A percentile compares a stretch with the other conserved stretches of the same genome.
Conservation (phyloP, 179 eudicot species). For the Corrigiola litoralis region DNA sequence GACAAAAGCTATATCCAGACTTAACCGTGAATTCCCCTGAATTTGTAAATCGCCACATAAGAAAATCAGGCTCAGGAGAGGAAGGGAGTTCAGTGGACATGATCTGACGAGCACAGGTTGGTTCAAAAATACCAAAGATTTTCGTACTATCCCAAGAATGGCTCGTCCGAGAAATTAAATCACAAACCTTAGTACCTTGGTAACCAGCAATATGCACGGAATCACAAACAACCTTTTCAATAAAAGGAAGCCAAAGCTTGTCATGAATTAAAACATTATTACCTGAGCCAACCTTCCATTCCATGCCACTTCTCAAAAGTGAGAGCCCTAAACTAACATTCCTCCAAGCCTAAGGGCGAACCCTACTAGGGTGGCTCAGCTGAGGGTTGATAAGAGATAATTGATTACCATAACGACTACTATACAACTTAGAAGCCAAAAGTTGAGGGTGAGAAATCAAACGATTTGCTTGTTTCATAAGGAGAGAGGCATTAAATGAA, state of each 20-base stretch:
- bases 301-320: too few species aligned
- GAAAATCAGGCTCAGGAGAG: background rate
- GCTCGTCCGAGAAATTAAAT: background rate
- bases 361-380: background rate
- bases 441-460: background rate
- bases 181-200: background rate
- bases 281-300: too few species aligned
- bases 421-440: background rate
- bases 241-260: too few species aligned
- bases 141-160: background rate
- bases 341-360: too few species aligned
- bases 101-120: background rate
- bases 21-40: background rate
- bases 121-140: background rate
- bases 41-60: background rate
- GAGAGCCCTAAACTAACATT: too few species aligned
- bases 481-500: background rate
- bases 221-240: too few species aligned
- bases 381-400: background rate
- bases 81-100: background rate
- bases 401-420: background rate
- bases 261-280: too few species aligned
- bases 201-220: too few species aligned
- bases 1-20: background rate
- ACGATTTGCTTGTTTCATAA: background rate